These are phyloP conservation scores for Aspergillus sergii DNA, from an alignment of 2,329 filamentous ascomycete species.

Conservation along the genomic window DNA sequence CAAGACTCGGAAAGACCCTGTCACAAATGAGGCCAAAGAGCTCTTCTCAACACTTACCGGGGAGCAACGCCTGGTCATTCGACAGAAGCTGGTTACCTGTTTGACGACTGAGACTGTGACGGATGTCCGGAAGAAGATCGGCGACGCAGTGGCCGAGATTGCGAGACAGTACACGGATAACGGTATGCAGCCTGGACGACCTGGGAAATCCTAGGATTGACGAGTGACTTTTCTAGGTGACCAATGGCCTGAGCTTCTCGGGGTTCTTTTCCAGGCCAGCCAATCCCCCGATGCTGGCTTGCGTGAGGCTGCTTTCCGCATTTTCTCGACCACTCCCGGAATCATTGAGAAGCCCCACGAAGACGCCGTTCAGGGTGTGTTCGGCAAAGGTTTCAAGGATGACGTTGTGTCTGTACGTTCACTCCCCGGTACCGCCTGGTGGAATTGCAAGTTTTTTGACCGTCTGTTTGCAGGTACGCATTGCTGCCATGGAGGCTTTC, in stretches of 20 bases:
- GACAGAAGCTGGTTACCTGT: constrained; percentile 78
- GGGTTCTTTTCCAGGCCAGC: constrained; percentile 84
- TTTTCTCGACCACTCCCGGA: constrained; percentile 91
- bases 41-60: constrained; percentile 78
- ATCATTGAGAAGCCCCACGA: constrained; percentile 97
- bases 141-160: constrained; percentile 94
- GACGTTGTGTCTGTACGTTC: constrained; percentile 71
- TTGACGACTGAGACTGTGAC: constrained; percentile 73
- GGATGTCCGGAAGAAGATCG: constrained; percentile 88
- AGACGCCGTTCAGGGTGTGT: constrained; percentile 83
- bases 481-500: constrained; percentile 95
- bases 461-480: constrained; percentile 65
- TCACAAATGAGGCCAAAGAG: constrained; percentile 72
- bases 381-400: constrained; percentile 90
- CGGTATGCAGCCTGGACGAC: constrained; percentile 58
- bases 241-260: constrained; percentile 86
- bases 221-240: constrained; percentile 59
- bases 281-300: constrained; percentile 80
- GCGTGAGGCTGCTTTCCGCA: constrained; percentile 89
- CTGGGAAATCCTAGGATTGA: constrained; percentile 1
- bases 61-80: constrained; percentile 75
- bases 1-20: constrained; percentile 75
- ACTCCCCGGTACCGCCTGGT: neutral
- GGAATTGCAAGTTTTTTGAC: constrained; percentile 12
- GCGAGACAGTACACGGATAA: constrained; percentile 93